These are phyloP conservation scores for Cubamyces sp. DNA, from an alignment of 768 basidiomycete genomes.

Conservation along the genomic window DNA sequence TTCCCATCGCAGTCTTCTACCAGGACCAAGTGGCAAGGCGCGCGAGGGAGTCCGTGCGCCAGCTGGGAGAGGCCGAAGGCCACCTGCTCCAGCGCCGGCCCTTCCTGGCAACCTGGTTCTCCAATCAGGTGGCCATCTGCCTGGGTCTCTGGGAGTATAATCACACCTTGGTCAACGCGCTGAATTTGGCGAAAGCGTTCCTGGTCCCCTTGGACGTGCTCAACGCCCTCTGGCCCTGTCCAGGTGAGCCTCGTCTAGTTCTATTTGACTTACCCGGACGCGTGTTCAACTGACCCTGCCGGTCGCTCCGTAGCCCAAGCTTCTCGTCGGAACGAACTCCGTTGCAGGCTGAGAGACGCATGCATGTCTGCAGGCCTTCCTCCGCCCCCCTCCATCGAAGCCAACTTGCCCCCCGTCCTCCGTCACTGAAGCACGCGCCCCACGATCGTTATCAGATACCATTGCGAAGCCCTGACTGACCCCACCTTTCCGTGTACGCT, in stretches of 20 bases:
- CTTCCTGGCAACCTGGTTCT: conserved; percentile 65
- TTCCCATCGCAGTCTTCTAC: conserved; percentile 55
- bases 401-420: conserved; percentile 29
- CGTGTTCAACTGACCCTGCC: not conserved
- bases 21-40: conserved; percentile 68
- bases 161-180: conserved; percentile 54
- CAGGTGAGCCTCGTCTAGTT: conserved; percentile 38
- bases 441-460: not conserved
- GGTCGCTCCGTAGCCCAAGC: conserved; percentile 26
- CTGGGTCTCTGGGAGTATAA: conserved; percentile 70
- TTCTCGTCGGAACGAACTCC: conserved; percentile 30
- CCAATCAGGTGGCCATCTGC: conserved; percentile 42
- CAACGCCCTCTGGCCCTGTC: conserved; percentile 71
- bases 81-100: conserved; percentile 68
- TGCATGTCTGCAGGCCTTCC: conserved; percentile 30
- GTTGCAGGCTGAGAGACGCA: conserved; percentile 30
- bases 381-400: conserved; percentile 28
- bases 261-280: not conserved
- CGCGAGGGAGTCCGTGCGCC: conserved; percentile 56
- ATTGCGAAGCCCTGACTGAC: conserved; percentile 2
- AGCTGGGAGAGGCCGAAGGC: conserved; percentile 52
- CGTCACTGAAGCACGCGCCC: conserved; percentile 11
- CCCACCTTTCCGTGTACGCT: conserved; percentile 2
- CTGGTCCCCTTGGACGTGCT: conserved; percentile 66
- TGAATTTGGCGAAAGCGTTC: conserved; percentile 69